A percentile compares a stretch with the other conserved stretches of the same genome.
Evolutionary conservation across 1,284 basidiomycete genomes (phyloP).

Genomic region (Meira miltonrushii): DNA sequence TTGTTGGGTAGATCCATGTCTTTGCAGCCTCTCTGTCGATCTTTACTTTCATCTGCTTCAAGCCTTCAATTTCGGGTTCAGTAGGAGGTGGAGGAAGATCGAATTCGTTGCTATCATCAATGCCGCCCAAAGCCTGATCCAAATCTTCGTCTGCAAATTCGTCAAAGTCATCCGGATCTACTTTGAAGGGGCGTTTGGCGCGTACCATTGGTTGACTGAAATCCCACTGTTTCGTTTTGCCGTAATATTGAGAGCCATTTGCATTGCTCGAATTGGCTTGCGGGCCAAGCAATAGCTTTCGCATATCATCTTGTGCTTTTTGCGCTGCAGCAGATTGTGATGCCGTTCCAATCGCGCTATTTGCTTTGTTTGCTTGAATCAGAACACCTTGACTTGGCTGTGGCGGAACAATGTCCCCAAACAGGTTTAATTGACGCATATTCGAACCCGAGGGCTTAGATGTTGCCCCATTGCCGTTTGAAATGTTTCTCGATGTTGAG

Average conservation of each 20-base stretch:
- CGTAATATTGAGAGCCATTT: neutral
- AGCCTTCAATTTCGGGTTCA: neutral
- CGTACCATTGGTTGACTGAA: neutral
- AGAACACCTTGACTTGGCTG: neutral
- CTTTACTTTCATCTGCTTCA: constrained; percentile 38
- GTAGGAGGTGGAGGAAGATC: neutral
- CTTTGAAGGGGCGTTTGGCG: neutral
- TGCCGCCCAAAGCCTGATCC: neutral
- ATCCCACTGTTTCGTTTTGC: constrained; percentile 1
- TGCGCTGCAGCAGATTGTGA: neutral
- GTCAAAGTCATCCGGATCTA: neutral
- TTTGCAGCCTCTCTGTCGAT: constrained; percentile 72
- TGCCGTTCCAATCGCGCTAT: neutral
- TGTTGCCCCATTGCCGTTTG: too few species aligned
- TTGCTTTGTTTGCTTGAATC: neutral
- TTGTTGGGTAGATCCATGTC: constrained; percentile 89
- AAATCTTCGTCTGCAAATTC: neutral
- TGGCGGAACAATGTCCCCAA: neutral
- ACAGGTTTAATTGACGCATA: neutral
- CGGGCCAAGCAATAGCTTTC: neutral
- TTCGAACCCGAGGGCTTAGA: too few species aligned
- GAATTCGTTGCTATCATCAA: neutral
- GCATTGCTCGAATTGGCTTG: too few species aligned
- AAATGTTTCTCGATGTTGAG: too few species aligned
- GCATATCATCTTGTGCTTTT: constrained; percentile 1